Base-by-base conservation (phyloP, 225 moss, liverwort and hornwort genomes). In the Polytrichum formosum region DNA sequence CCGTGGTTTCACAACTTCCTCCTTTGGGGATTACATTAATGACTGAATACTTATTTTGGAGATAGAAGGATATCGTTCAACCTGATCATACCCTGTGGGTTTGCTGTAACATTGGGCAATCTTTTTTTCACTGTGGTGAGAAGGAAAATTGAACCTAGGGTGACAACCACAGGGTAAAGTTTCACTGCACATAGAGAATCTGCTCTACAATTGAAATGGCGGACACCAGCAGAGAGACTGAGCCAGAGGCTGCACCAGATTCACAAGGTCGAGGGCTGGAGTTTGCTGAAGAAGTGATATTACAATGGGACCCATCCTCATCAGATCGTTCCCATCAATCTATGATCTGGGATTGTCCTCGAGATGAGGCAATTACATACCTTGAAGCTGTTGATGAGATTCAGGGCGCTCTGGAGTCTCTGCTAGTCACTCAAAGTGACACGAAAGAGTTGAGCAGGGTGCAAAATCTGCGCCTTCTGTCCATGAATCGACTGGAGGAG, bases 381-480 rank as follows among this genome's bases (percentile, higher is more conserved):
- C 67, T 98, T 78, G 84, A 88, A 58, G 97, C 97, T 5, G 97
- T 98, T 60, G 97, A 98, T 79, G 91, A 88, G 80, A 88, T 98
- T 81, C 88, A 90, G 84, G 55, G 7, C 23, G 73, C 91, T 76
- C 54, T 94, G 67, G 92, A 91, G 70, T 82, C 90, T 18, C 74
- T 98, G 68, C 20, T 67, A 53, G 74, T 87, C 22, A 72, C 78
- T 5, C 83, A 81, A 55, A 70, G 64, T 26, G 73, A 68, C 54
- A 26, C 33, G 53, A 76, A 67, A 1, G 78, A 92, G 75, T 31
- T 74, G 62, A 81, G 66, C 67, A 78, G 84, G 23, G 94, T 80
- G 1, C 97, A 92, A 73, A 87, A 81, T 73, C 86, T 98, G 18
- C 88, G 85, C 65, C 90, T 91, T 78, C 67, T 85, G 18, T 71